Evolutionary conservation across 2,329 filamentous ascomycete genomes (phyloP).

Genomic region (Fusarium napiforme): DNA sequence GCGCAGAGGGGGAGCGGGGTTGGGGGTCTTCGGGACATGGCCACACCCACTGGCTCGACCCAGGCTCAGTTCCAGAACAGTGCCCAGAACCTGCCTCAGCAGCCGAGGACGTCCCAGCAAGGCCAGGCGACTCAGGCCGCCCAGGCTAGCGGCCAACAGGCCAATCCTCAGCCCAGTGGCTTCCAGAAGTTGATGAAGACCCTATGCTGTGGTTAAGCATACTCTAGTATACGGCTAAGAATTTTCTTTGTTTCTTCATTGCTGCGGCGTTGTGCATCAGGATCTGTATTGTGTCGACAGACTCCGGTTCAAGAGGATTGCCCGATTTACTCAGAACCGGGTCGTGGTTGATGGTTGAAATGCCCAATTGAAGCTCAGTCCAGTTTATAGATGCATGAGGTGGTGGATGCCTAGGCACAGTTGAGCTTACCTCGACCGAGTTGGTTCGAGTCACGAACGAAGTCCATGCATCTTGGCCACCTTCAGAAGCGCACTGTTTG

Average conservation of each 20-base stretch:
- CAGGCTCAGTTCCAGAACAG: conserved; percentile 98
- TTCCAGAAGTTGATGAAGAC: conserved; percentile 94
- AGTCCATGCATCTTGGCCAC: conserved; percentile 5
- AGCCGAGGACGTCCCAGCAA: conserved; percentile 70
- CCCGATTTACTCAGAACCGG: not conserved
- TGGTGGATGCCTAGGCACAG: conserved; percentile 1
- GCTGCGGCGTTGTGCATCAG: conserved; percentile 42
- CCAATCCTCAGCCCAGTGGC: conserved; percentile 80
- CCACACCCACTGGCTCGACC: conserved; percentile 88
- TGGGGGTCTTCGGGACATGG: conserved; percentile 78
- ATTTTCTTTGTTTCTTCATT: conserved; percentile 46
- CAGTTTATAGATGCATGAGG: not conserved
- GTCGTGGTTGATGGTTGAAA: conserved; percentile 20
- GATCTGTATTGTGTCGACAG: conserved; percentile 31
- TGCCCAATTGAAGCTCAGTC: conserved; percentile 9
- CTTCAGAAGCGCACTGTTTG: conserved; percentile 6
- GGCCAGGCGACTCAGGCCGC: conserved; percentile 66
- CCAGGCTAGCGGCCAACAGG: conserved; percentile 64
- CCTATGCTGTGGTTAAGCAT: conserved; percentile 83
- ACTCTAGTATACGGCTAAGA: conserved; percentile 38
- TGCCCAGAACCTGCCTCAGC: conserved; percentile 83
- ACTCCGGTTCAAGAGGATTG: conserved; percentile 23
- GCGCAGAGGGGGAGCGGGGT: conserved; percentile 81
- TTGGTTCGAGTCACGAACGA: conserved; percentile 8
- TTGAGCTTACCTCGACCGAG: conserved; percentile 6